Evolutionary conservation across 148 eudicot species (phyloP).

Genomic region (Fagopyrum tataricum): DNA sequence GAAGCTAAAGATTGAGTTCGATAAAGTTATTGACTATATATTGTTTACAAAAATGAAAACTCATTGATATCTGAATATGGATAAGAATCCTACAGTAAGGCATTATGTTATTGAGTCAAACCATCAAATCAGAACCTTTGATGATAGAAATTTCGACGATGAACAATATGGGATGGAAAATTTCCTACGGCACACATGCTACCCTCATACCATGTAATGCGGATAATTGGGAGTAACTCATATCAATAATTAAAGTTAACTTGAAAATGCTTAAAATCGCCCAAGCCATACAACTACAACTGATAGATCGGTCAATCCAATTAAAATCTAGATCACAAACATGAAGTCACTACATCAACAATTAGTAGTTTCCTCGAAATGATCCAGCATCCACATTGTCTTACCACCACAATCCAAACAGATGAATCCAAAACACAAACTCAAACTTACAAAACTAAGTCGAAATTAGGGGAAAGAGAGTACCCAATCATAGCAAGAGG

Average conservation of each 20-base stretch:
- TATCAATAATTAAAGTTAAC: not conserved
- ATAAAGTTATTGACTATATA: not conserved
- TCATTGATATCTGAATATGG: not conserved
- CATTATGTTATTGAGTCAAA: not conserved
- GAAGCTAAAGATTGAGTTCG: not conserved
- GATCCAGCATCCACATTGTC: not conserved
- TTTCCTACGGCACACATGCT: not conserved
- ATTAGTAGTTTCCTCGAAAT: not conserved
- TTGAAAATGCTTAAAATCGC: not conserved
- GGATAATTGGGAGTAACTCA: not conserved
- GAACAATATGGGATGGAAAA: not conserved
- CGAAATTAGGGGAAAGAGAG: not conserved
- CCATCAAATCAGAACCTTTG: not conserved
- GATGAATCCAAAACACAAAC: not conserved
- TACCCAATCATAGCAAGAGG: constrained; percentile 59
- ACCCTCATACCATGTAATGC: not conserved
- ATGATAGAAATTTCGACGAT: not conserved
- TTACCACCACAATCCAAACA: not conserved
- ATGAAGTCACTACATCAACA: not conserved
- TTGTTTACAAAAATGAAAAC: not conserved
- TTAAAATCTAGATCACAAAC: not conserved
- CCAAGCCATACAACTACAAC: not conserved
- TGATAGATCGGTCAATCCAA: not conserved
- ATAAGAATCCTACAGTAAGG: not conserved
- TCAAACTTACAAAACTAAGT: not conserved